Percentiles rank a stretch among this genome's conserved stretches.
Conservation (phyloP, 2,329 filamentous ascomycete species). For the Cadophora gregata region DNA sequence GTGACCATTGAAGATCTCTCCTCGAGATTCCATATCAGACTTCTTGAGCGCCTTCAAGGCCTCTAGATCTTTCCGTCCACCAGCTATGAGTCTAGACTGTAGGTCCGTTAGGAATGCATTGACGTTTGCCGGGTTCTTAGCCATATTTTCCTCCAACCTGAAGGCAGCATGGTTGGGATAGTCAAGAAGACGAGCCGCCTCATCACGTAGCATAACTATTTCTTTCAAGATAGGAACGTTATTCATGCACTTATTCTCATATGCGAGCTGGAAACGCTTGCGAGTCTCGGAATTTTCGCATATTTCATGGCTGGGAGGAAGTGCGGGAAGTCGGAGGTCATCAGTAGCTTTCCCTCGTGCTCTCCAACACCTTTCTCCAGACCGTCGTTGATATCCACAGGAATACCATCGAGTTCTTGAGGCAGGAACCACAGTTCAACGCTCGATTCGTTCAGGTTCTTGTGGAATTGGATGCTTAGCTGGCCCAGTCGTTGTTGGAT, state of each 20-base stretch:
- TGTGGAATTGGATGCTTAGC: neutral
- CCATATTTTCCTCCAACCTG: constrained; percentile 65
- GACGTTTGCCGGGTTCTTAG: constrained; percentile 64
- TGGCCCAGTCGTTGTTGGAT: neutral
- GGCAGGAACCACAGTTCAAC: neutral
- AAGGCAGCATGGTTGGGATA: constrained; percentile 74
- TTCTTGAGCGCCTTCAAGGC: constrained; percentile 69
- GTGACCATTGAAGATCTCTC: constrained; percentile 62
- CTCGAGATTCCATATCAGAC: constrained; percentile 62
- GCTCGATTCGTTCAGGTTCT: neutral
- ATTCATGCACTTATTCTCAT: constrained; percentile 52
- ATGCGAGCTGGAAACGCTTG: constrained; percentile 37
- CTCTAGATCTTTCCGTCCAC: constrained; percentile 65
- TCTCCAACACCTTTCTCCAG: neutral
- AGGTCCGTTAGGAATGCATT: constrained; percentile 73
- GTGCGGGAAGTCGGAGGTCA: neutral
- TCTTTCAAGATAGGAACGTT: constrained; percentile 77
- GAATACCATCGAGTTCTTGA: neutral
- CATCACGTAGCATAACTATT: constrained; percentile 73
- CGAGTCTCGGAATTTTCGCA: constrained; percentile 46
- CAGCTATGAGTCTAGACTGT: constrained; percentile 61
- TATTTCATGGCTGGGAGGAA: constrained; percentile 39
- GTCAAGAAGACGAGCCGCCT: constrained; percentile 74
- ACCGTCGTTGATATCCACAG: neutral
- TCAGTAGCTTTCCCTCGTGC: neutral